These are phyloP conservation scores for Nicotiana rustica DNA, from an alignment of 305 asterid genomes.

Conservation along the genomic window DNA sequence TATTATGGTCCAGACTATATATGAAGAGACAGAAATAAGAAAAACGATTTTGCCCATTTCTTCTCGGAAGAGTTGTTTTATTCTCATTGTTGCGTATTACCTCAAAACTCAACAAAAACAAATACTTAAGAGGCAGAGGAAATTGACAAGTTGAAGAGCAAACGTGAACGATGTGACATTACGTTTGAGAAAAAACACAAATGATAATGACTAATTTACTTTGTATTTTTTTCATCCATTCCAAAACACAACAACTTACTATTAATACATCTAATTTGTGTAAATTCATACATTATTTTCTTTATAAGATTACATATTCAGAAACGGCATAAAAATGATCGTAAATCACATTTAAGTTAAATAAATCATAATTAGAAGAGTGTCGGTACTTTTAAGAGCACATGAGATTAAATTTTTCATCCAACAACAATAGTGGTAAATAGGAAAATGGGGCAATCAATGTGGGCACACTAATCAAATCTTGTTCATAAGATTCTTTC, in stretches of 20 bases:
- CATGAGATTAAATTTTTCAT: neutral
- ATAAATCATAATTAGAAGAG: neutral
- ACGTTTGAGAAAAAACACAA: neutral
- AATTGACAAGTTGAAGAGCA: neutral
- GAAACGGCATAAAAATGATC: neutral
- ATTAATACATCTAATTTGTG: neutral
- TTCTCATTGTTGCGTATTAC: neutral
- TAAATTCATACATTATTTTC: neutral
- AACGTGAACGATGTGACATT: neutral
- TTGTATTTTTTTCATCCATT: neutral
- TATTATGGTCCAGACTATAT: neutral
- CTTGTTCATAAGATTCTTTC: constrained; percentile 42
- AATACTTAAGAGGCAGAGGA: neutral
- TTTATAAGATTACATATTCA: neutral
- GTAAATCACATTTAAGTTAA: neutral
- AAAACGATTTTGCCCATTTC: constrained; percentile 12
- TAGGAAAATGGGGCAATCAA: constrained; percentile 22
- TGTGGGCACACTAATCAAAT: constrained; percentile 34
- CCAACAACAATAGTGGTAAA: neutral
- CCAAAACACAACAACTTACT: neutral
- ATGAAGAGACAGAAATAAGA: neutral
- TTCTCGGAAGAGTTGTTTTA: neutral
- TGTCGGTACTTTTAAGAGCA: neutral
- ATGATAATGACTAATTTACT: neutral
- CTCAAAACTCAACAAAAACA: neutral